These are phyloP conservation scores for Auricularia sp. DNA, from an alignment of 768 basidiomycete species.

Conservation along the genomic window DNA sequence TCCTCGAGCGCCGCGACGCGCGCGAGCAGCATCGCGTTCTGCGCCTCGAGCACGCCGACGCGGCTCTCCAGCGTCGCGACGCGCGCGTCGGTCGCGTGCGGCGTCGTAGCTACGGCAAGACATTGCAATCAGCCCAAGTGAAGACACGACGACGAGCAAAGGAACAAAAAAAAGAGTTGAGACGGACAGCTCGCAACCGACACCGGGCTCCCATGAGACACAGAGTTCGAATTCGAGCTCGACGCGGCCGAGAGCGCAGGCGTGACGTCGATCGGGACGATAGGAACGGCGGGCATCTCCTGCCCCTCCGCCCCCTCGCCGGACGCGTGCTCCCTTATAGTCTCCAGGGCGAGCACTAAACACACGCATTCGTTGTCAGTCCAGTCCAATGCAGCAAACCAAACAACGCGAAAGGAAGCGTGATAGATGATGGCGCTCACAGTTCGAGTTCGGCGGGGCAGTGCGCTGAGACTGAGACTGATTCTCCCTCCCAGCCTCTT, in stretches of 20 bases:
- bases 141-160: background rate
- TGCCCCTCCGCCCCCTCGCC: background rate
- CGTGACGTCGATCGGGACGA: conserved; percentile 1
- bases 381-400: too few relatives aligned
- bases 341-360: too few relatives aligned
- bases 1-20: background rate
- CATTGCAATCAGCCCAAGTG: background rate
- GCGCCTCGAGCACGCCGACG: background rate
- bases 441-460: too few relatives aligned
- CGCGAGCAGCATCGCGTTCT: background rate
- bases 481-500: too few relatives aligned
- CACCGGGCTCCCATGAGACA: background rate
- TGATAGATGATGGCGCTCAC: too few relatives aligned
- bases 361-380: too few relatives aligned
- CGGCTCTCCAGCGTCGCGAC: background rate
- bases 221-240: background rate
- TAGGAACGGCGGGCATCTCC: background rate
- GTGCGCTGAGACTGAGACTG: too few relatives aligned
- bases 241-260: background rate
- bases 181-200: background rate
- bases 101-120: background rate
- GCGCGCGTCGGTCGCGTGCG: background rate
- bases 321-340: background rate
- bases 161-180: background rate
- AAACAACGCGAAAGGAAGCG: too few relatives aligned